Conservation (phyloP, 176 grass and related monocot species). For the Bothriochloa decipiens region DNA sequence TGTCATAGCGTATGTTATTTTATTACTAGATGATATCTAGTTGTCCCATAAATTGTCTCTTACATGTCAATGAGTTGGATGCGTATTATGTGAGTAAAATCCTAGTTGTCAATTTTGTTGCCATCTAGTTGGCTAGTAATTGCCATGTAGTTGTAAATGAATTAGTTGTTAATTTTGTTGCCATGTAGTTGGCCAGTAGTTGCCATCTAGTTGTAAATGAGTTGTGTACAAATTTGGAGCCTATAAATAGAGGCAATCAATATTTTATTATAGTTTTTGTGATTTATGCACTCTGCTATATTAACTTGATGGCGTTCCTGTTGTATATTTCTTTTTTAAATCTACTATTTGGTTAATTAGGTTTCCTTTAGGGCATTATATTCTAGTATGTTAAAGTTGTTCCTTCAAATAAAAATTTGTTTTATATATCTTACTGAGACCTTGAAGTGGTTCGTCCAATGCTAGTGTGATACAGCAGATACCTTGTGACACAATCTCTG, state of each 20-base stretch:
- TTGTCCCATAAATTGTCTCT: not conserved
- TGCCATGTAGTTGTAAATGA: too few relatives aligned
- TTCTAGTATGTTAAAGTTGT: not conserved
- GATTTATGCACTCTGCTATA: not conserved
- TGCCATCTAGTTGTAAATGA: not conserved
- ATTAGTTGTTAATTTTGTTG: not conserved
- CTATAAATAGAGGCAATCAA: not conserved
- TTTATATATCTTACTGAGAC: not conserved
- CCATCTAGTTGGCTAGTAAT: not conserved
- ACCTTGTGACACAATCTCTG: not conserved
- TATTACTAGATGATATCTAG: not conserved
- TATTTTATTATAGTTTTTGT: not conserved
- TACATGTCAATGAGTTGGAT: not conserved
- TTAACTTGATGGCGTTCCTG: not conserved
- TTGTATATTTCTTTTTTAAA: not conserved
- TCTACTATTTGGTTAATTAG: not conserved
- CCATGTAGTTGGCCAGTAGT: not conserved
- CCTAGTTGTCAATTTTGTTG: not conserved
- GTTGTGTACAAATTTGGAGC: not conserved
- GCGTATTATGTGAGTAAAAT: not conserved
- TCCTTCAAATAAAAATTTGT: not conserved
- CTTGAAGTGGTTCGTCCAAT: not conserved
- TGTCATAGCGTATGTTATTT: not conserved
- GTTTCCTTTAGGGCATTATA: not conserved
- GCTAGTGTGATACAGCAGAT: not conserved